Conservation (phyloP, 306 rosid species). For the Prunus campanulata region DNA sequence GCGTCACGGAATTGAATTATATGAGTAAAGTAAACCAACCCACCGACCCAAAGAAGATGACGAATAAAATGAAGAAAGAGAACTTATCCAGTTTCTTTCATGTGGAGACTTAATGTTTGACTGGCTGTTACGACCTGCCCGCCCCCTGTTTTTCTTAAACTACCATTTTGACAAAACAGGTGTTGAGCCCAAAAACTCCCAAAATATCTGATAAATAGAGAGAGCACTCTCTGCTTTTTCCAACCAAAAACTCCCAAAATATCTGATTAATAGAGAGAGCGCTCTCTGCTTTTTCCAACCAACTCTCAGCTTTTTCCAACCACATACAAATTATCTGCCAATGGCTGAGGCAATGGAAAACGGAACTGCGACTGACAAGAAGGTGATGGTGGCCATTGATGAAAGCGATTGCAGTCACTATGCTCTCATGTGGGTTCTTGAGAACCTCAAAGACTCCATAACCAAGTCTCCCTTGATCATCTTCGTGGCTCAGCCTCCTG, state of each 20-base stretch:
- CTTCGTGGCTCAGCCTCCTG: constrained; percentile 46
- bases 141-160: constrained; percentile 14
- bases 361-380: constrained; percentile 21
- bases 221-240: background rate
- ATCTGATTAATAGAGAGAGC: background rate
- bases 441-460: constrained; percentile 43
- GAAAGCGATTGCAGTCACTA: constrained; percentile 46
- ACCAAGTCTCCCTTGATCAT: constrained; percentile 22
- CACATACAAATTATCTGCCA: background rate
- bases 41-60: no score
- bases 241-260: background rate
- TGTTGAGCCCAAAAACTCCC: background rate
- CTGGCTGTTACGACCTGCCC: constrained; percentile 21
- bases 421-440: constrained; percentile 48
- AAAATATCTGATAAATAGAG: background rate
- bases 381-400: constrained; percentile 55
- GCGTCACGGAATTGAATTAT: no score
- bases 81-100: background rate
- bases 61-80: background rate
- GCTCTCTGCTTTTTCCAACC: background rate
- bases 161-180: constrained; percentile 5
- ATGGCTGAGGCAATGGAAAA: constrained; percentile 10
- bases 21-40: no score
- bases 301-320: no score
- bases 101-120: constrained; percentile 20